phyloP scores from a whole-genome alignment of 768 basidiomycete genomes.

The Amyloporia xantha region DNA sequence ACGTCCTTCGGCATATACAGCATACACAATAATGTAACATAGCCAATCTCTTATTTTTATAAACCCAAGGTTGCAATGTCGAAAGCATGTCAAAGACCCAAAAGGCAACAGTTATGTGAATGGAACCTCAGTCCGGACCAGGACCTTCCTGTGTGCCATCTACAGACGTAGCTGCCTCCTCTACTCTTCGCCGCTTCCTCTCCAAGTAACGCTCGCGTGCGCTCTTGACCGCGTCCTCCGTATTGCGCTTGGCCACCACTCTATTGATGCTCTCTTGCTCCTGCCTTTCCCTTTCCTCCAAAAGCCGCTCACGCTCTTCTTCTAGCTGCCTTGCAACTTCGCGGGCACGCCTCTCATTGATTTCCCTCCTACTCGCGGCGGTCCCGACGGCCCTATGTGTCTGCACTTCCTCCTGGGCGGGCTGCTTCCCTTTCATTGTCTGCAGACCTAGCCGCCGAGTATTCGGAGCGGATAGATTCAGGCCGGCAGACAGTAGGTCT shows the following conservation, averaged over 20 bases:
- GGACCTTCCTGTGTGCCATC: conserved; percentile 3
- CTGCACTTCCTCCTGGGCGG: conserved; percentile 31
- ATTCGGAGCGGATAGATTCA: conserved; percentile 84
- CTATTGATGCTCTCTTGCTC: conserved; percentile 63
- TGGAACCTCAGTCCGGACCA: background rate
- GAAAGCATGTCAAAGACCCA: no score
- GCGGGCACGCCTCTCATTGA: conserved; percentile 73
- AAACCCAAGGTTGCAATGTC: no score
- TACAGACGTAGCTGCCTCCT: conserved; percentile 26
- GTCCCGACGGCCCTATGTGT: conserved; percentile 76
- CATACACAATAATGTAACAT: background rate
- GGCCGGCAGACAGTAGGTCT: conserved; percentile 82
- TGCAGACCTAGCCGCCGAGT: conserved; percentile 61
- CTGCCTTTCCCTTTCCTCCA: conserved; percentile 47
- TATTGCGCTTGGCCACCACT: conserved; percentile 68
- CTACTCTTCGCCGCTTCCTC: conserved; percentile 73
- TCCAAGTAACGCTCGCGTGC: conserved; percentile 71
- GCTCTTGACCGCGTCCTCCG: conserved; percentile 62
- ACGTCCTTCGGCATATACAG: background rate
- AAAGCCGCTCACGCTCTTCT: conserved; percentile 58
- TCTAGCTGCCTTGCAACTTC: conserved; percentile 78
- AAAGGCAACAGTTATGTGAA: no score
- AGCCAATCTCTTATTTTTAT: no score
- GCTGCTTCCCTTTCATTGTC: conserved; percentile 16
- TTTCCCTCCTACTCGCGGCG: conserved; percentile 74